Evolutionary conservation across 495 filamentous ascomycete genomes (phyloP), one percentile per base, ranked within the genome.

Genomic region (Daldinia concentrica): DNA sequence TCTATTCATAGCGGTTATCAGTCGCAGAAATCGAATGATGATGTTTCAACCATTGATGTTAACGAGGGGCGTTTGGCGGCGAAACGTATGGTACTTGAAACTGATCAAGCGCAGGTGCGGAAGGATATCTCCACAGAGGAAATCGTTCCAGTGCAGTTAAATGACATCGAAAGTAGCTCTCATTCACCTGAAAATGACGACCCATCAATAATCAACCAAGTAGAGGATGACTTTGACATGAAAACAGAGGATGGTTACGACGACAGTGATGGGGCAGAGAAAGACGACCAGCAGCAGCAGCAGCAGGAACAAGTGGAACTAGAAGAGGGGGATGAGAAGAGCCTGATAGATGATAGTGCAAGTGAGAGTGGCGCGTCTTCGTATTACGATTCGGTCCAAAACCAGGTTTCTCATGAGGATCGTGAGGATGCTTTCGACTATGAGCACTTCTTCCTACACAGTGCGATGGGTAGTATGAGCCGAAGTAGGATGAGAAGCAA

Each of bases 351-450:
- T n/a, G 82, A 81, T 36, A 69, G 71, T 27, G 78, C 76, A 67
- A 85, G 83, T 66, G 80, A 85, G 61, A 84, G 83, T 72, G 85
- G 80, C 15, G 86, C 84, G 19, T 85, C 86, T n/a, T 70, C 83
- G 11, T 88, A 89, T 73, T 84, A 88, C 73, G 89, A 91, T 64
- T 78, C 85, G 3, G 68, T 84, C 27, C 80, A 84, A 59, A 80
- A 80, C 39, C 82, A 79, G 34, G 75, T 88, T 12, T 87, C 85
- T 4, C 95, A 99, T 74, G 95, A 99, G 81, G 95, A 98, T 78
- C 92, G 95, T 15, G 91, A 94, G 71, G 95, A 99, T 77, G 95
- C 95, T 6, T 99, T 99, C 78, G 95, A 97, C 77, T 99, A 99
- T 70, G 93, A 98, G 75, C 88, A 96, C 74, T 96, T 97, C 80